Evolutionary conservation across 2,329 filamentous ascomycete genomes (phyloP).

Genomic region (Ophiostoma sp.): DNA sequence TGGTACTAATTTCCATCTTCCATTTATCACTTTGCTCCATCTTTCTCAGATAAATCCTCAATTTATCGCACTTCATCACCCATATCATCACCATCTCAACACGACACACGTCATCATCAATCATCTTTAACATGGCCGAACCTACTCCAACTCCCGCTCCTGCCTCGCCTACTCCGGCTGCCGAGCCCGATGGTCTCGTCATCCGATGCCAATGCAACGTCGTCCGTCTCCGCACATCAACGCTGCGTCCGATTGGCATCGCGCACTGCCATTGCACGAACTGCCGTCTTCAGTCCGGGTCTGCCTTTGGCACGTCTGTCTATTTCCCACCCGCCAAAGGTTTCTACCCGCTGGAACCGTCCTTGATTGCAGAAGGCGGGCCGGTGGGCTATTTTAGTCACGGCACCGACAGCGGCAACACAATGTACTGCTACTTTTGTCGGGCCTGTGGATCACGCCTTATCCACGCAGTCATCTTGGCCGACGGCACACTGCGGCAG

Average conservation of each 20-base stretch:
- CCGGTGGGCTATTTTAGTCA: constrained; percentile 6
- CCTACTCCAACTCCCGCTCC: background rate
- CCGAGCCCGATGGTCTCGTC: constrained; percentile 20
- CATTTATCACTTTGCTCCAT: background rate
- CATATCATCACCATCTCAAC: background rate
- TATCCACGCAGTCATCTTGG: constrained; percentile 45
- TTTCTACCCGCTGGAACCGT: constrained; percentile 24
- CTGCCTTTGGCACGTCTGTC: constrained; percentile 35
- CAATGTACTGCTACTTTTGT: constrained; percentile 35
- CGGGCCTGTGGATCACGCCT: constrained; percentile 44
- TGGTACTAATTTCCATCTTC: background rate
- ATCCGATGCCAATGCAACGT: constrained; percentile 62
- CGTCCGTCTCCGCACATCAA: constrained; percentile 63
- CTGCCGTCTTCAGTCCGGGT: constrained; percentile 65
- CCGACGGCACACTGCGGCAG: constrained; percentile 41
- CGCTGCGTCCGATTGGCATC: constrained; percentile 59
- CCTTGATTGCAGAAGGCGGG: constrained; percentile 3
- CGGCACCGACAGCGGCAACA: constrained; percentile 23
- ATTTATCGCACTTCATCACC: background rate
- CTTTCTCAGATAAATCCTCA: background rate
- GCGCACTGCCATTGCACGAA: constrained; percentile 71
- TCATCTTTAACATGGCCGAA: background rate
- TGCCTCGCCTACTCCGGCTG: background rate
- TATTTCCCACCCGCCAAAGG: constrained; percentile 22
- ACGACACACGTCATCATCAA: background rate